These are phyloP conservation scores for Stylosanthes scabra DNA, from an alignment of 331 rosid genomes.

Conservation along the genomic window DNA sequence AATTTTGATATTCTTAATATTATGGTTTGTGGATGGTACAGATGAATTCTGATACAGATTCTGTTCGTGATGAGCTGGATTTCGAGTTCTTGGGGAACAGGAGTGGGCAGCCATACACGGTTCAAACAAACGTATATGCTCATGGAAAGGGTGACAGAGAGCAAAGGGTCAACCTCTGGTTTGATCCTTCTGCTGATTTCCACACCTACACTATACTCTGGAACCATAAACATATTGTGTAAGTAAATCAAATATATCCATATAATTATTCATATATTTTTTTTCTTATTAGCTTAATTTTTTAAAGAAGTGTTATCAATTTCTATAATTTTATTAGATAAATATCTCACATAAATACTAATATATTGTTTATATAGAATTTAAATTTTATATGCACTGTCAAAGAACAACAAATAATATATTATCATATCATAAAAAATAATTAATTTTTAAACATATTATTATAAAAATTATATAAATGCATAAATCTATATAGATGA, in stretches of 20 bases:
- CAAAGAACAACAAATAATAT: too few relatives aligned
- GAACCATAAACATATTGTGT: constrained; percentile 77
- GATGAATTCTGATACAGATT: constrained; percentile 86
- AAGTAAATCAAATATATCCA: constrained; percentile 9
- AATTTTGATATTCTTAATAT: background rate
- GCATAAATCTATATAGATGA: too few relatives aligned
- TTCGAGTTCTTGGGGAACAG: constrained; percentile 95
- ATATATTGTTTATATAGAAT: too few relatives aligned
- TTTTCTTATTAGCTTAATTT: too few relatives aligned
- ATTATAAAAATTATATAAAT: too few relatives aligned
- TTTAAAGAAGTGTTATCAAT: too few relatives aligned
- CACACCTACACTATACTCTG: constrained; percentile 79
- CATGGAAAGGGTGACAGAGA: constrained; percentile 90
- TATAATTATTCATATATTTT: too few relatives aligned
- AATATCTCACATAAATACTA: too few relatives aligned
- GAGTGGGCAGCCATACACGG: constrained; percentile 84
- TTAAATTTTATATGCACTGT: too few relatives aligned
- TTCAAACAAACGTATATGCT: constrained; percentile 86
- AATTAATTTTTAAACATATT: too few relatives aligned
- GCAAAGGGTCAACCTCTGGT: constrained; percentile 92
- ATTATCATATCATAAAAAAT: too few relatives aligned
- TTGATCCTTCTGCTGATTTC: constrained; percentile 74
- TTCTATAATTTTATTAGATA: too few relatives aligned
- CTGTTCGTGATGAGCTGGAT: constrained; percentile 83
- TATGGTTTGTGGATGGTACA: constrained; percentile 25